phyloP scores from a whole-genome alignment of 345 rosid species.

The Fremontodendron californicum region DNA sequence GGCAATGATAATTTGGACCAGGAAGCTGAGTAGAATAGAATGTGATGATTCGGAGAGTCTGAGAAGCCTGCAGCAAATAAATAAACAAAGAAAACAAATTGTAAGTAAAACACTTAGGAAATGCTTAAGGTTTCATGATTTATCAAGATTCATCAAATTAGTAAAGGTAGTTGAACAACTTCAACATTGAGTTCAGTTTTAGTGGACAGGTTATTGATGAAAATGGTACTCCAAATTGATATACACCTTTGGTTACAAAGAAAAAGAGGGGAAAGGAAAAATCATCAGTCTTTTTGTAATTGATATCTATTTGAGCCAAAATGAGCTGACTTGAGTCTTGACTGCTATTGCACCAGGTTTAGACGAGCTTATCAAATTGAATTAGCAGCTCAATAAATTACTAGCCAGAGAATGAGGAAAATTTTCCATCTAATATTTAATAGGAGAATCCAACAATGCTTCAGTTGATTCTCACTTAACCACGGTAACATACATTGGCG shows the following conservation, averaged over 20 bases:
- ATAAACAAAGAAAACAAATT: slow-evolving; percentile 5
- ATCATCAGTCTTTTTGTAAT: not conserved
- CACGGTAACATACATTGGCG: not conserved
- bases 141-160: not conserved
- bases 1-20: slow-evolving; percentile 4
- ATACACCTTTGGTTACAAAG: not conserved
- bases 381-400: not conserved
- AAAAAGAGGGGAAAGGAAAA: not conserved
- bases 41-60: slow-evolving; percentile 77
- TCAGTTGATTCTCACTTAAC: not conserved
- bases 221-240: not conserved
- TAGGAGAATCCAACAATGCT: not conserved
- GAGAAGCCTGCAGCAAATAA: slow-evolving; percentile 62
- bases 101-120: slow-evolving; percentile 9
- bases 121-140: not conserved
- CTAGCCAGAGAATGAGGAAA: not conserved
- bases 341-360: not conserved
- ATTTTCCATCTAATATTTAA: not conserved
- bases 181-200: not conserved
- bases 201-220: not conserved
- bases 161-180: not conserved
- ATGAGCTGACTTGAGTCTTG: not conserved
- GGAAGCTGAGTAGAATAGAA: slow-evolving; percentile 74
- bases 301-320: not conserved
- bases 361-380: not conserved